These are phyloP conservation scores for Alternaria sp. DNA, from an alignment of 2,329 filamentous ascomycete genomes.

Conservation along the genomic window DNA sequence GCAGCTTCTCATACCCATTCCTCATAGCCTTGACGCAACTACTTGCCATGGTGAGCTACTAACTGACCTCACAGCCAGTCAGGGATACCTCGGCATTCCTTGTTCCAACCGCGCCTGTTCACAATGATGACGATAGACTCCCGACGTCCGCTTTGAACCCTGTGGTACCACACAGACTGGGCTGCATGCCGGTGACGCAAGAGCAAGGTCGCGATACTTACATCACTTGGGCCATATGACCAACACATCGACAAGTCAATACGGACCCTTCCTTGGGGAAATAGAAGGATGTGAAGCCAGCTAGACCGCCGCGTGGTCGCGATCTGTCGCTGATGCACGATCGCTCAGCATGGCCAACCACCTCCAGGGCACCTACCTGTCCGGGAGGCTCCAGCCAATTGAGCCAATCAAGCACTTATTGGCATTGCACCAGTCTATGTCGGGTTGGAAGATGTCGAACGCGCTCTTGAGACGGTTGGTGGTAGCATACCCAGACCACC, in stretches of 20 bases:
- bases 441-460: background rate
- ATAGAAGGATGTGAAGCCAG: background rate
- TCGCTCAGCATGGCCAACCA: background rate
- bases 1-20: no score
- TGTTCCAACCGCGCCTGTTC: no score
- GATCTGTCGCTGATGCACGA: background rate
- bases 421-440: background rate
- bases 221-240: background rate
- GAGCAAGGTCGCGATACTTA: background rate
- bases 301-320: accelerated
- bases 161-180: accelerated
- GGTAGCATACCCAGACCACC: no score
- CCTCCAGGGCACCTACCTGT: accelerated
- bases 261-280: accelerated
- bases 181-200: background rate
- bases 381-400: background rate
- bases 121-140: background rate
- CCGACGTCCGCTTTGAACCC: background rate
- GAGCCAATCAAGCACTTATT: accelerated
- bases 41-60: no score
- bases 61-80: no score
- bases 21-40: no score
- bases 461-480: no score
- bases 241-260: background rate
- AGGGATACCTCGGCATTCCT: no score